Evolutionary conservation across 192 early-diverging fungal genomes (phyloP).

Genomic region (Chytriomyces hyalinus): DNA sequence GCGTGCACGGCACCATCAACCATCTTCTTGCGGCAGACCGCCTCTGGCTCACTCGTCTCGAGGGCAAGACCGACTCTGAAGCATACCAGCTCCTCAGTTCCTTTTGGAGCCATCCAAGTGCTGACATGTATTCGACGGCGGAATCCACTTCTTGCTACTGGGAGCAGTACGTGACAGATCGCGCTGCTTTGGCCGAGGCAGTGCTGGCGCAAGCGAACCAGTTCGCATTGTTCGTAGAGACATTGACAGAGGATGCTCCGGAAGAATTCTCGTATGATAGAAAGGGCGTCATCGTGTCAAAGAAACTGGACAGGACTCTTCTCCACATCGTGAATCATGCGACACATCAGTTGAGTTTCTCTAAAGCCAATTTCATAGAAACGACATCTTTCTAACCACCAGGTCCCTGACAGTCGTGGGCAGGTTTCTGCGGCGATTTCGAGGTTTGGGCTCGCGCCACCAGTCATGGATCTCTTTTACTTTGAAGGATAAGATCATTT

Average conservation of each 20-base stretch:
- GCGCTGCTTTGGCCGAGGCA: neutral
- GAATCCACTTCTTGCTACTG: neutral
- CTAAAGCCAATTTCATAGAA: too few relatives aligned
- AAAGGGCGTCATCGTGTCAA: neutral
- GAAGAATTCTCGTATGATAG: constrained; percentile 3
- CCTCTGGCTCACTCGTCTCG: constrained; percentile 10
- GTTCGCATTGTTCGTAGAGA: neutral
- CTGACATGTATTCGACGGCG: neutral
- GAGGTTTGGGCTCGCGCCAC: constrained; percentile 7
- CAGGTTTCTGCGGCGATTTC: constrained; percentile 27
- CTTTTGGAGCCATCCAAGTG: neutral
- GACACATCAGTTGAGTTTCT: constrained; percentile 20
- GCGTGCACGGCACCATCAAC: constrained; percentile 38
- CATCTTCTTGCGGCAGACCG: constrained; percentile 30
- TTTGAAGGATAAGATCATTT: neutral
- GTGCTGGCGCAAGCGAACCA: neutral
- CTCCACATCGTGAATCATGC: constrained; percentile 36
- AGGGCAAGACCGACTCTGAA: too few relatives aligned
- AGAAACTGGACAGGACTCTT: neutral
- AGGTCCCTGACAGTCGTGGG: neutral
- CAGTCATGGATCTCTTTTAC: constrained; percentile 31
- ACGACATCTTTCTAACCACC: too few relatives aligned
- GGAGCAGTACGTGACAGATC: constrained; percentile 4
- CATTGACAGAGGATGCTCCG: neutral
- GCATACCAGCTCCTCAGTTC: too few relatives aligned